A percentile compares a stretch with the other conserved stretches of the same genome.
Evolutionary conservation across 306 rosid species (phyloP).

Genomic region (Senna tora): DNA sequence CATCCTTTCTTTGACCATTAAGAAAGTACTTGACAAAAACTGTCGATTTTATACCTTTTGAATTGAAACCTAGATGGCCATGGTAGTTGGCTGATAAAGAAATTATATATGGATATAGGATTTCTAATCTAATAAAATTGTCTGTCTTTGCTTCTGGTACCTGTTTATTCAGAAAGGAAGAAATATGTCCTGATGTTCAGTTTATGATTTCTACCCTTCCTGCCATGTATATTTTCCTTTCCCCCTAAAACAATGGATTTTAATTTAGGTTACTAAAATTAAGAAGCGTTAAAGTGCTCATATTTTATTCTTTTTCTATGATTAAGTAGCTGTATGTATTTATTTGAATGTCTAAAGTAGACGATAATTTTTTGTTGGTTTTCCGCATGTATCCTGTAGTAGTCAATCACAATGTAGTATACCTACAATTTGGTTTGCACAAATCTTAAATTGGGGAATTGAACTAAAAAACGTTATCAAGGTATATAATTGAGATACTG

Average conservation of each 20-base stretch:
- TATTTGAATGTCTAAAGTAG: too few species aligned
- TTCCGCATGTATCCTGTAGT: too few species aligned
- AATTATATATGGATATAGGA: not conserved
- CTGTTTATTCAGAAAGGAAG: not conserved
- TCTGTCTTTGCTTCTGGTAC: not conserved
- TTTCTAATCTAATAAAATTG: constrained; percentile 2
- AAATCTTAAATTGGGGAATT: too few species aligned
- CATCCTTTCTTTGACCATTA: not conserved
- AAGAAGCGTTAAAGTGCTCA: not conserved
- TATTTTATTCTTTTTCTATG: too few species aligned
- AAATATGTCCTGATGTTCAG: not conserved
- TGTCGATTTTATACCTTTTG: constrained; percentile 4
- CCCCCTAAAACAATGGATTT: not conserved
- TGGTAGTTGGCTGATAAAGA: constrained; percentile 4
- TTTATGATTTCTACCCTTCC: not conserved
- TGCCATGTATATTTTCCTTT: not conserved
- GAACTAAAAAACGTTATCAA: too few species aligned
- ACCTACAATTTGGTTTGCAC: too few species aligned
- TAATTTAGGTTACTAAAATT: not conserved
- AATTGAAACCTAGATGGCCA: not conserved
- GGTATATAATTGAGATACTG: not conserved
- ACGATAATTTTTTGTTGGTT: too few species aligned
- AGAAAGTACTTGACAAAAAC: not conserved
- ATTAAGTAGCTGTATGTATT: too few species aligned
- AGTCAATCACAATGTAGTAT: too few species aligned